These are phyloP conservation scores for Botrytis hyacinthi DNA, from an alignment of 2,329 filamentous ascomycete species.

Conservation along the genomic window DNA sequence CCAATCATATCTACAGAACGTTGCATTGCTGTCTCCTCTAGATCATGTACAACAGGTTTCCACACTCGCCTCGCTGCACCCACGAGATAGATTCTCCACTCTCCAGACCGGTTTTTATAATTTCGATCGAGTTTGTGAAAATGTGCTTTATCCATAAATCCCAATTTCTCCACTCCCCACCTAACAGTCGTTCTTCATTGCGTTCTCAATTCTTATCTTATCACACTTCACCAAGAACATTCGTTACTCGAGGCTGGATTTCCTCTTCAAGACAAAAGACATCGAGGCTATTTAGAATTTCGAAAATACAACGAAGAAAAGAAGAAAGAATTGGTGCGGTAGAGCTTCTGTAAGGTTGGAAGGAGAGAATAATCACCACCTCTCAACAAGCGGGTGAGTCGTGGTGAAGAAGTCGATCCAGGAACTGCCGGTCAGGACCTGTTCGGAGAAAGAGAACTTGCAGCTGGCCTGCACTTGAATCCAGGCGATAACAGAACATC, in stretches of 20 bases:
- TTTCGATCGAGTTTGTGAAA: background rate
- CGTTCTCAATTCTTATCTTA: constrained; percentile 6
- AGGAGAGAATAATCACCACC: constrained; percentile 1
- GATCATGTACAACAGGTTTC: constrained; percentile 16
- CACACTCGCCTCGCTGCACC: constrained; percentile 6
- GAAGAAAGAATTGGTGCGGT: background rate
- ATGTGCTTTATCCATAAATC: constrained; percentile 5
- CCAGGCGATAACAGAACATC: background rate
- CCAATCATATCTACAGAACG: constrained; percentile 3
- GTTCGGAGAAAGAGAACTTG: background rate
- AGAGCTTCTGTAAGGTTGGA: background rate
- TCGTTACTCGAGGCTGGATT: constrained; percentile 18
- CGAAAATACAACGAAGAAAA: background rate
- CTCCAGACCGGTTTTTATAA: background rate
- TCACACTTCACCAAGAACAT: background rate
- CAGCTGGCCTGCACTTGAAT: background rate
- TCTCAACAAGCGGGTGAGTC: background rate
- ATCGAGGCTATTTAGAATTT: background rate
- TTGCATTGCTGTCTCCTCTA: constrained; percentile 15
- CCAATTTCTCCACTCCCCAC: constrained; percentile 12
- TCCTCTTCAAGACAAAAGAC: constrained; percentile 15
- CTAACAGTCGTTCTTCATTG: background rate
- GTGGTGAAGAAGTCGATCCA: background rate
- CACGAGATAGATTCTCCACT: constrained; percentile 10
- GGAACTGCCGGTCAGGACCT: constrained; percentile 16